Evolutionary conservation across 208 protist species (phyloP).

Genomic region (Entamoeba invadens): DNA sequence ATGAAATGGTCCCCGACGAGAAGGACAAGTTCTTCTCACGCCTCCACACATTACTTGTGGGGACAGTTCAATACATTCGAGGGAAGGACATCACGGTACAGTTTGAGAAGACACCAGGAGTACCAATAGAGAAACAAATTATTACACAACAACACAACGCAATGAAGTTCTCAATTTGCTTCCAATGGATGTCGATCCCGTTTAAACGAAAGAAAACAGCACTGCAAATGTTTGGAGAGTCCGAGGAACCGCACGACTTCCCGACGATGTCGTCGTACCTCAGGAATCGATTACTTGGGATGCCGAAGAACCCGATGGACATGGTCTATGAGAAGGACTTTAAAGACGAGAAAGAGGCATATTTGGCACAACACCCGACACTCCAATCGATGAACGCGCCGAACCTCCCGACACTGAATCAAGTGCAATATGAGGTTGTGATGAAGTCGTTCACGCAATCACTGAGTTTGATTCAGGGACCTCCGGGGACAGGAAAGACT

Average conservation of each 20-base stretch:
- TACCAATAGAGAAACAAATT: background rate
- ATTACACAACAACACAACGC: background rate
- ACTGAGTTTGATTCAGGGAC: slow-evolving; percentile 51
- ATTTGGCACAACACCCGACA: background rate
- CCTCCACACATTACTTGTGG: background rate
- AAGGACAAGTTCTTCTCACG: background rate
- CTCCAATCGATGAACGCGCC: background rate
- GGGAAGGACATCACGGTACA: background rate
- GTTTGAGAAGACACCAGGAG: background rate
- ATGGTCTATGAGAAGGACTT: background rate
- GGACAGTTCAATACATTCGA: background rate
- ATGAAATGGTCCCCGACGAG: background rate
- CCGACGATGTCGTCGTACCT: background rate
- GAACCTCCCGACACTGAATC: slow-evolving; percentile 65
- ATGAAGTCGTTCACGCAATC: background rate
- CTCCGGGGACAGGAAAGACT: slow-evolving; percentile 79
- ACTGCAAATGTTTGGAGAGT: slow-evolving; percentile 54
- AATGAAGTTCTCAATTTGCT: background rate
- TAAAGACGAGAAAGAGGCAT: background rate
- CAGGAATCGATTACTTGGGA: background rate
- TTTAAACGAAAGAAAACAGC: slow-evolving; percentile 50
- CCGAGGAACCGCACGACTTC: background rate
- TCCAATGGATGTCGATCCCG: background rate
- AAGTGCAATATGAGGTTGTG: slow-evolving; percentile 53
- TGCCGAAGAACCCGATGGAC: background rate